These are phyloP conservation scores for Talaromyces islandicus DNA, from an alignment of 2,329 filamentous ascomycete genomes.

Conservation along the genomic window DNA sequence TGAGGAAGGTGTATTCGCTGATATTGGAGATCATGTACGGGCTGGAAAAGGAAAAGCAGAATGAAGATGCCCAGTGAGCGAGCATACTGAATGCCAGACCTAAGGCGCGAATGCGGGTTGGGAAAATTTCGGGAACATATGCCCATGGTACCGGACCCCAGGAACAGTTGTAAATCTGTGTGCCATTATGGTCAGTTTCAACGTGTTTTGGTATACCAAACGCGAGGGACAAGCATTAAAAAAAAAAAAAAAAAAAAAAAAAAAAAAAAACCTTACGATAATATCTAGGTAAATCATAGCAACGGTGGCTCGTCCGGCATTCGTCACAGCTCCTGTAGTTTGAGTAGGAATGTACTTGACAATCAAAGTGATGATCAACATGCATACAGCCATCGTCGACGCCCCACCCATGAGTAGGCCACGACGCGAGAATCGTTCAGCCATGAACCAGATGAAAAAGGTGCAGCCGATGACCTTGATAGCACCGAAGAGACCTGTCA, in stretches of 20 bases:
- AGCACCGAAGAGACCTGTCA: conserved; percentile 46
- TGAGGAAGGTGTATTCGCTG: conserved; percentile 39
- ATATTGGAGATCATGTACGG: conserved; percentile 39
- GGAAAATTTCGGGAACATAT: conserved; percentile 14
- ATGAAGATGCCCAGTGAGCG: conserved; percentile 26
- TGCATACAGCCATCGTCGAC: conserved; percentile 32
- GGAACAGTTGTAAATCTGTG: conserved; percentile 23
- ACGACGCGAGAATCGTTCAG: conserved; percentile 44
- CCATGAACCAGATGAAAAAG: conserved; percentile 43
- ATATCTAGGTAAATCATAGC: conserved; percentile 49
- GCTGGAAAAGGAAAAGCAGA: conserved; percentile 26
- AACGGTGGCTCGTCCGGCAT: conserved; percentile 44
- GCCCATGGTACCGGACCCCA: conserved; percentile 25
- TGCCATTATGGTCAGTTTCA: neutral
- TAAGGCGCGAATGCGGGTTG: conserved; percentile 23
- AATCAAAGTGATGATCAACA: conserved; percentile 40
- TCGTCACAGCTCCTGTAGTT: conserved; percentile 35
- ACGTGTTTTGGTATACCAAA: neutral
- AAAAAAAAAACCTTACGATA: conserved; percentile 22
- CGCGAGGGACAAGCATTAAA: neutral
- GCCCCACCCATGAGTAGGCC: conserved; percentile 43
- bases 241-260: no score
- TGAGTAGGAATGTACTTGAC: conserved; percentile 35
- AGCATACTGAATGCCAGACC: conserved; percentile 24
- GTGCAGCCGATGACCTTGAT: conserved; percentile 45